Percentiles rank a stretch among this genome's conserved stretches.
Conservation (phyloP, 116 monocot species). For the Zostera marina region DNA sequence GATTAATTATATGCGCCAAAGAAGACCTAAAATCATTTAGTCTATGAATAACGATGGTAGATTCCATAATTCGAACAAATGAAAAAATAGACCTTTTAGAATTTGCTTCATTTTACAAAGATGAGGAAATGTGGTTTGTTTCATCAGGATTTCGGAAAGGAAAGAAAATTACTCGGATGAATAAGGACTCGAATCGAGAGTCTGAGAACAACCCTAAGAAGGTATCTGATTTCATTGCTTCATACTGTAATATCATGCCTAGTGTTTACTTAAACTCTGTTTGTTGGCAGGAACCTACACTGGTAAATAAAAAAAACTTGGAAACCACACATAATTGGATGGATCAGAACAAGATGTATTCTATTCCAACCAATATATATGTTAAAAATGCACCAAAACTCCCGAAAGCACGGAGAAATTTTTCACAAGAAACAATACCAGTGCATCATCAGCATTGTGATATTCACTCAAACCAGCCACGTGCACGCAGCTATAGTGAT, state of each 20-base stretch:
- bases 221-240: background rate
- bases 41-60: no score
- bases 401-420: constrained; percentile 35
- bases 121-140: background rate
- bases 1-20: no score
- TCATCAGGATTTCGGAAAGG: constrained; percentile 40
- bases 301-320: background rate
- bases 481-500: constrained; percentile 44
- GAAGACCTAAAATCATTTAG: no score
- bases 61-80: no score
- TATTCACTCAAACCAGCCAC: constrained; percentile 15
- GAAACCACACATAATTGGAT: background rate
- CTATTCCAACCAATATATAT: constrained; percentile 6
- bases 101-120: no score
- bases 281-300: background rate
- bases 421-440: constrained; percentile 60
- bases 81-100: no score
- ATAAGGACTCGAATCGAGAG: constrained; percentile 24
- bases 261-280: background rate
- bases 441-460: constrained; percentile 13
- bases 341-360: background rate
- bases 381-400: constrained; percentile 13
- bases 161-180: constrained; percentile 31
- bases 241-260: no score
- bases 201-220: constrained; percentile 5